A percentile compares a stretch with the other conserved stretches of the same genome.
Evolutionary conservation across 805 yeast species (phyloP).

Genomic region (Kazachstania africana): DNA sequence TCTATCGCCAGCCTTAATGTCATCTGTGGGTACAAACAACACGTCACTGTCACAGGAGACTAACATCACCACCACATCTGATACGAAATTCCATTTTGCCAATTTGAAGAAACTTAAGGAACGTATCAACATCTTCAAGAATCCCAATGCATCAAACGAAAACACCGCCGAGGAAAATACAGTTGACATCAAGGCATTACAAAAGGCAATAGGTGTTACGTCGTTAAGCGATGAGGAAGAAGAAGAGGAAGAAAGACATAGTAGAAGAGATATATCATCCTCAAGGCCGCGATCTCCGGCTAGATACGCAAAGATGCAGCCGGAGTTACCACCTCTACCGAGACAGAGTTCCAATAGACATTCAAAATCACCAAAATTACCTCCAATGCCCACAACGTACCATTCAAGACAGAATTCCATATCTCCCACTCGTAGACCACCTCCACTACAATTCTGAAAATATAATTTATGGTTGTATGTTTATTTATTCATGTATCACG

Average conservation of each 20-base stretch:
- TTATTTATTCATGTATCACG: too few species aligned
- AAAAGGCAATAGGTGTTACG: slow-evolving; percentile 26
- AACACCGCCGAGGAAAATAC: slow-evolving; percentile 7
- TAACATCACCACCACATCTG: slow-evolving; percentile 17
- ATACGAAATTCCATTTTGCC: slow-evolving; percentile 26
- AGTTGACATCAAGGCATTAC: slow-evolving; percentile 27
- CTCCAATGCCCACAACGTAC: slow-evolving; percentile 7
- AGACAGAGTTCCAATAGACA: background rate
- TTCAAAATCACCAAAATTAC: slow-evolving; percentile 9
- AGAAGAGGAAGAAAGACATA: slow-evolving; percentile 1
- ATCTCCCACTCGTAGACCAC: slow-evolving; percentile 14
- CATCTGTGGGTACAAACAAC: slow-evolving; percentile 17
- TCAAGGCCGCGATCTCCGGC: background rate
- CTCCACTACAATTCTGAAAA: slow-evolving; percentile 11
- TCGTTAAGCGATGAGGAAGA: slow-evolving; percentile 10
- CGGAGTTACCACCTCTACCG: slow-evolving; percentile 20
- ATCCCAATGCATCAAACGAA: slow-evolving; percentile 14
- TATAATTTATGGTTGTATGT: background rate
- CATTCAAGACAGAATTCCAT: slow-evolving; percentile 4
- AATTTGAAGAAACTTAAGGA: slow-evolving; percentile 25
- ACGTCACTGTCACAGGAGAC: slow-evolving; percentile 16
- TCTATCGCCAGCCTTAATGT: slow-evolving; percentile 7
- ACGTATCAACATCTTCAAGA: slow-evolving; percentile 25
- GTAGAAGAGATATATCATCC: background rate
- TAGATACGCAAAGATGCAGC: too few species aligned